Percentiles rank a stretch among this genome's conserved stretches.
Evolutionary conservation across 345 rosid genomes (phyloP).

Genomic region (Luvunga scandens): DNA sequence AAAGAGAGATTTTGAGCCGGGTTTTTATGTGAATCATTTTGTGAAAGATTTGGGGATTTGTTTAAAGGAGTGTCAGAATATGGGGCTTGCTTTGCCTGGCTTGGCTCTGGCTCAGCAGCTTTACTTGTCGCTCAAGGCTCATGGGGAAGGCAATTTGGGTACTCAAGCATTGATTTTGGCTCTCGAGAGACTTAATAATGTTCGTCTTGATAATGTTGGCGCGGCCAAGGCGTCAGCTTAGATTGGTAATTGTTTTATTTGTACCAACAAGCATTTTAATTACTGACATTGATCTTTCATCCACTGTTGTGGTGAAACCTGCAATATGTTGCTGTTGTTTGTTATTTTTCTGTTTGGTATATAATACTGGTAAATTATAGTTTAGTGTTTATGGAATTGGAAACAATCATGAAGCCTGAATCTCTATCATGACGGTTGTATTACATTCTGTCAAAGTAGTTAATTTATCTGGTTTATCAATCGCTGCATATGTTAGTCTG

Average conservation of each 20-base stretch:
- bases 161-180: constrained; percentile 80
- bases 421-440: background rate
- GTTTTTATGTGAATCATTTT: constrained; percentile 84
- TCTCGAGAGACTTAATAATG: constrained; percentile 79
- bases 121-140: constrained; percentile 87
- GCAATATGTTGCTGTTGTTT: background rate
- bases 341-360: background rate
- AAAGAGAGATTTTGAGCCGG: constrained; percentile 78
- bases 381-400: background rate
- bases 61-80: constrained; percentile 71
- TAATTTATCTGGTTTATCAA: background rate
- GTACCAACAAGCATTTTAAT: background rate
- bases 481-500: background rate
- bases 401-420: background rate
- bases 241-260: constrained; percentile 17
- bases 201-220: constrained; percentile 36
- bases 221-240: background rate
- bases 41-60: constrained; percentile 90
- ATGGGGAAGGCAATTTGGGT: constrained; percentile 75
- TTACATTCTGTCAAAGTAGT: background rate
- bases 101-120: constrained; percentile 88
- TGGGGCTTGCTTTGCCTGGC: constrained; percentile 91
- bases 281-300: background rate
- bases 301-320: background rate
- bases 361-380: background rate